Evolutionary conservation across 2,329 filamentous ascomycete species (phyloP), one percentile per base, ranked within the genome.

Genomic region (Chrysosphaeria jannelii): DNA sequence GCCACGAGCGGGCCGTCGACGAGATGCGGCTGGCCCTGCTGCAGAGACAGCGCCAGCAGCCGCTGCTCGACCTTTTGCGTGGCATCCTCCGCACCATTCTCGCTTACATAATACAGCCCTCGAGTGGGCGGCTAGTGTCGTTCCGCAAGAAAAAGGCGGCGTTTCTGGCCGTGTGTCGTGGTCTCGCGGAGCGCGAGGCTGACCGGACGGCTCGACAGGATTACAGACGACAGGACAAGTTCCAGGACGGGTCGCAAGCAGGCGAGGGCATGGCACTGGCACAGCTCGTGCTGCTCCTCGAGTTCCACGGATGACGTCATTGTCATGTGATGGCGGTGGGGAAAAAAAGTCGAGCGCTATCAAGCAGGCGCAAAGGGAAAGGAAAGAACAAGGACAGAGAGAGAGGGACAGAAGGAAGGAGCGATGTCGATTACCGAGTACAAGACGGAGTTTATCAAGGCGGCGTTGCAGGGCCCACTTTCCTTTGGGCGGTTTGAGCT

Each of bases 401-500:
- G n/a, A n/a, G n/a, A n/a, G n/a, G n/a, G n/a, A n/a, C n/a, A n/a
- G n/a, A 11, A 7, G 9, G 22, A 23, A 16, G 13, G 21, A 14
- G 11, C 11, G 13, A 23, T 14, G 14, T n/a, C n/a, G n/a, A n/a
- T n/a, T n/a, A n/a, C n/a, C n/a, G n/a, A n/a, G 24, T 71, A 69
- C 52, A 85, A 85, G 46, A 48, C 60, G 33, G 53, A 57, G 29
- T 76, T 88, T 43, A 56, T 85, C 35, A 45, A 59, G 38, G 57
- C 69, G 27, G 59, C 68, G 38, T 55, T 79, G 33, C 45, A 50
- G 12, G 64, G 65, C 35, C 65, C 74, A 36, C 60, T 85, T 34
- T 71, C 66, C 38, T 85, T 85, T 42, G 75, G 75, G 43, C 64
- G 57, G 40, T 85, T 75, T 49, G 72, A 69, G 35, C 63, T 97